A percentile compares a stretch with the other conserved stretches of the same genome.
Evolutionary conservation across 768 basidiomycete genomes (phyloP).

Genomic region (Rossbeevera mucosa): DNA sequence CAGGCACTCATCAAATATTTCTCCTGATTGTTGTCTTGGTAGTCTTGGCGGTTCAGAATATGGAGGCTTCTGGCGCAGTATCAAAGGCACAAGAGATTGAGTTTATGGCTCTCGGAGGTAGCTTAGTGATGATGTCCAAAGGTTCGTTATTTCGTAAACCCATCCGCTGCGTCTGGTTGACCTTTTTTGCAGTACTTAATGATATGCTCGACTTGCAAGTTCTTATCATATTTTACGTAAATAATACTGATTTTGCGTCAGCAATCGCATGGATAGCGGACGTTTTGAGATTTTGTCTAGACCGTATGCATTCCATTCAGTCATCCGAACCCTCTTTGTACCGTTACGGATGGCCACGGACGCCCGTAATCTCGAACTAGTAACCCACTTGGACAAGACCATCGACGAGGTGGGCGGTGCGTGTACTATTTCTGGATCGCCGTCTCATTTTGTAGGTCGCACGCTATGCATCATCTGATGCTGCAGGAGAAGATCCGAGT

Average conservation of each 20-base stretch:
- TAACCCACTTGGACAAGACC: constrained; percentile 60
- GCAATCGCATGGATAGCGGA: constrained; percentile 84
- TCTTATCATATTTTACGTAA: neutral
- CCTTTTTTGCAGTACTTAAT: constrained; percentile 52
- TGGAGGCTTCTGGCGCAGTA: constrained; percentile 74
- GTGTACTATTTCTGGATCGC: neutral
- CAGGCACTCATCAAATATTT: neutral
- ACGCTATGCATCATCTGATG: constrained; percentile 54
- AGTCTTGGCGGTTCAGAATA: constrained; percentile 87
- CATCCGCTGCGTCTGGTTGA: constrained; percentile 1
- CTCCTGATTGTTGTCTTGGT: constrained; percentile 3
- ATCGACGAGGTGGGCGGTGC: constrained; percentile 51
- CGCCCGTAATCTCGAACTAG: constrained; percentile 61
- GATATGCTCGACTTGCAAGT: constrained; percentile 78
- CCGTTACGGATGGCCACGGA: constrained; percentile 65
- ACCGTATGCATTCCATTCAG: constrained; percentile 76
- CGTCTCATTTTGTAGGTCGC: constrained; percentile 42
- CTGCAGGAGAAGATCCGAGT: constrained; percentile 44
- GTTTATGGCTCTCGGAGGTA: constrained; percentile 79
- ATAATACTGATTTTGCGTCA: constrained; percentile 23
- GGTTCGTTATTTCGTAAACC: constrained; percentile 35
- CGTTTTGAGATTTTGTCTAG: constrained; percentile 65
- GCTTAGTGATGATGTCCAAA: constrained; percentile 86
- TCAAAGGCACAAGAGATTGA: constrained; percentile 78
- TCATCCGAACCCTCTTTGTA: constrained; percentile 68